Conservation (phyloP, 495 filamentous ascomycete species). For the Cercophora sp. region DNA sequence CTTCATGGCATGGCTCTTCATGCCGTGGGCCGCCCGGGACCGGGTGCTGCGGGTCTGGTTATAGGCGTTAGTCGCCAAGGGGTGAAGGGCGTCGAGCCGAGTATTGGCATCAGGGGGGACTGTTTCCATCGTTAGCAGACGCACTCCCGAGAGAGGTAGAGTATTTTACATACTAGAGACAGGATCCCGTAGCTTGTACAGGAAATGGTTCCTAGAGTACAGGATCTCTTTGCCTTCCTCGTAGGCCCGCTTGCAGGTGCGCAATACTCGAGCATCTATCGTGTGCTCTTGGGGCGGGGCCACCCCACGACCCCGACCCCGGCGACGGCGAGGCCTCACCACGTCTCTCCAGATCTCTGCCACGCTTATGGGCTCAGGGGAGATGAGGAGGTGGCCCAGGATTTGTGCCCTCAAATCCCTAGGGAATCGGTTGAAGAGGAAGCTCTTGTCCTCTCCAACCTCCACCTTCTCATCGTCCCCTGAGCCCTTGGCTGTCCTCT, state of each 20-base stretch:
- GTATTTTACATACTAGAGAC: too few species aligned
- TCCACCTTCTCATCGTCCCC: not conserved
- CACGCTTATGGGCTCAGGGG: conserved; percentile 31
- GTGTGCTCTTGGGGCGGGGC: too few species aligned
- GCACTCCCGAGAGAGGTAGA: too few species aligned
- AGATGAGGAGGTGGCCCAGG: conserved; percentile 30
- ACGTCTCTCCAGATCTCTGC: conserved; percentile 30
- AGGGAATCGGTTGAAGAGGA: conserved; percentile 23
- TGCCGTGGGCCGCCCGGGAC: too few species aligned
- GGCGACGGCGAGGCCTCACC: too few species aligned
- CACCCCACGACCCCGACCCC: too few species aligned
- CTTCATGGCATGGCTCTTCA: conserved; percentile 29
- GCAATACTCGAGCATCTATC: conserved; percentile 32
- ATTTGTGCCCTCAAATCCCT: conserved; percentile 36
- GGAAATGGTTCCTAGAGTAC: conserved; percentile 39
- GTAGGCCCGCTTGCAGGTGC: conserved; percentile 22
- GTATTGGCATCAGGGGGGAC: too few species aligned
- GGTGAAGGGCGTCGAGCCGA: too few species aligned
- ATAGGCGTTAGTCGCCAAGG: too few species aligned
- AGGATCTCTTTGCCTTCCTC: conserved; percentile 32
- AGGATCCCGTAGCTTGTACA: conserved; percentile 36
- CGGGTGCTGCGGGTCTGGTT: not conserved
- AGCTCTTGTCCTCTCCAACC: too few species aligned
- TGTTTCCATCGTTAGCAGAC: too few species aligned
- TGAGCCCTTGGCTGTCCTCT: not conserved